Evolutionary conservation across 2,329 filamentous ascomycete species (phyloP).

Genomic region (Bertia moriformis): DNA sequence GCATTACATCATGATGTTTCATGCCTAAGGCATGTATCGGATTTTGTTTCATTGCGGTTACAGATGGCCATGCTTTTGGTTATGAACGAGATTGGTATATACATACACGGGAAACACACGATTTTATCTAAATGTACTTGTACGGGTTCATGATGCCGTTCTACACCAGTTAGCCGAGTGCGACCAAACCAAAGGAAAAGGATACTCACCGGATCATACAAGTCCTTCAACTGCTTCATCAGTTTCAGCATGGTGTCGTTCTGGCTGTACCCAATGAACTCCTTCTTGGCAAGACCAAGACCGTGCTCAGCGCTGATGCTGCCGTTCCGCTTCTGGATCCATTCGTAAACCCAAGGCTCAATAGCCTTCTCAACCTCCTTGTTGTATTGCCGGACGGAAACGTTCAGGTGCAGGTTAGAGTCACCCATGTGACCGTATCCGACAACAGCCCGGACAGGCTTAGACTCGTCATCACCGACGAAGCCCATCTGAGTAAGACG

Average conservation of each 20-base stretch:
- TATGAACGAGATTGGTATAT: no score
- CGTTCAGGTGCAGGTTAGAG: conserved; percentile 85
- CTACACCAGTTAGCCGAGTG: conserved; percentile 25
- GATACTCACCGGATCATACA: conserved; percentile 77
- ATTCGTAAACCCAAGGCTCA: conserved; percentile 95
- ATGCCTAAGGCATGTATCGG: no score
- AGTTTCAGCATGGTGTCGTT: conserved; percentile 73
- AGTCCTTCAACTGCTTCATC: conserved; percentile 88
- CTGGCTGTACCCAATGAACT: conserved; percentile 84
- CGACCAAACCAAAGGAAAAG: background rate
- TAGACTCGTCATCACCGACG: conserved; percentile 58
- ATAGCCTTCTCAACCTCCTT: conserved; percentile 73
- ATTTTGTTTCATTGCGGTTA: no score
- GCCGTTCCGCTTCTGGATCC: conserved; percentile 74
- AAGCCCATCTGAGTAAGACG: conserved; percentile 62
- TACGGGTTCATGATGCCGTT: conserved; percentile 99
- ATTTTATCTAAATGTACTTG: conserved; percentile 74
- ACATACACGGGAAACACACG: no score
- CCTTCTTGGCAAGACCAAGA: conserved; percentile 85
- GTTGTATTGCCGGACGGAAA: conserved; percentile 70
- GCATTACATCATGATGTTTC: no score
- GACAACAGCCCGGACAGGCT: conserved; percentile 76
- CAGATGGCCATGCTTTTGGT: no score
- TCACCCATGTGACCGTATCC: conserved; percentile 99
- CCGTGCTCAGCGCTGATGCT: conserved; percentile 97